Evolutionary conservation across 192 early-diverging fungal species (phyloP), one percentile per base, ranked within the genome.

Genomic region (Podila horticola): DNA sequence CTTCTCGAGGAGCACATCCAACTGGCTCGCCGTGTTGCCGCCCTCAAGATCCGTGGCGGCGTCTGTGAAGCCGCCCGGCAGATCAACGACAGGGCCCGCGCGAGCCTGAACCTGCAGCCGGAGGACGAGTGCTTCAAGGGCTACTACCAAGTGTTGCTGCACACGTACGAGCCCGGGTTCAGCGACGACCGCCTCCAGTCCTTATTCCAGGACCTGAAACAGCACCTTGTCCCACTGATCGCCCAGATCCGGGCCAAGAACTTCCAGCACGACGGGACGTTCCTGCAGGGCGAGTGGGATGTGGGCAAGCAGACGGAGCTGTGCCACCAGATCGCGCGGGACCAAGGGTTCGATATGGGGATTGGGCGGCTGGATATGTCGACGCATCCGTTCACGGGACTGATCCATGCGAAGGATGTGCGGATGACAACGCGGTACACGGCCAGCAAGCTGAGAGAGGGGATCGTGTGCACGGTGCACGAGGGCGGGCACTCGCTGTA

Each of bases 401-500:
- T 62, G 50, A 52, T 33, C 45, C 20, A 68, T 50, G 20, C 67
- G 31, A 10, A 24, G 31, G 71, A 73, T 28, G 71, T 73, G 30
- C 69, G 71, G 28, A 73, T 73, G 67, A 73, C 71, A 13, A 73
- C 71, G 20, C 67, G 71, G 7, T 73, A 73, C 69, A 38, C 26
- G 11, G 11, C 67, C 19, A 24, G 30, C 5, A 31, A 29, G 19
- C n/a, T 73, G 9, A 26, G 33, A n/a, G 71, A 73, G 20, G 69
- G 69, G 6, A 72, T 73, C 4, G 22, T 41, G 5, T 62, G 71
- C 12, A 73, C 71, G 9, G 34, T 71, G 8, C 71, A 73, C 41
- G 71, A 73, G 41, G 26, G 33, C 2, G 71, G 71, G 34, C 71
- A 73, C 30, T 64, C 71, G n/a, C 9, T 73, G 20, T 73, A 73